Evolutionary conservation across 2,329 filamentous ascomycete genomes (phyloP).

Genomic region (Didymella sp.): DNA sequence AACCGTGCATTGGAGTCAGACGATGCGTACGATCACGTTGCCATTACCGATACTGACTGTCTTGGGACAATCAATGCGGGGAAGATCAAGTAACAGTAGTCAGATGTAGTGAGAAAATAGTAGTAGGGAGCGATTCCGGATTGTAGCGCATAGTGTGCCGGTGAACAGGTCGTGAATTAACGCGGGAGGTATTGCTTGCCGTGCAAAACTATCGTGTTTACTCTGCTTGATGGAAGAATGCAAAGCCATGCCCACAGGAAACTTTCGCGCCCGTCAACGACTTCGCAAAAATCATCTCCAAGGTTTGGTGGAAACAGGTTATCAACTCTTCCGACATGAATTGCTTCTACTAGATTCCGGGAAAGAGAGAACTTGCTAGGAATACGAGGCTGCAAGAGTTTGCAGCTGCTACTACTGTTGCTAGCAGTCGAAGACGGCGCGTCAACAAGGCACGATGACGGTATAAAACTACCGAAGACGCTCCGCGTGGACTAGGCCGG

Average conservation of each 20-base stretch:
- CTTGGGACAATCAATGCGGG: no score
- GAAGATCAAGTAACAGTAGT: background rate
- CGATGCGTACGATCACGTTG: background rate
- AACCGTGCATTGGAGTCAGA: background rate
- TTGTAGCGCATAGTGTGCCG: background rate
- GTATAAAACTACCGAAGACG: background rate
- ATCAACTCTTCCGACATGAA: no score
- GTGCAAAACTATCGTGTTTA: background rate
- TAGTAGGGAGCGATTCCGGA: background rate
- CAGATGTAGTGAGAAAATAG: background rate
- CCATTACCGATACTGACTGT: background rate
- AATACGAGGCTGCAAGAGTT: background rate
- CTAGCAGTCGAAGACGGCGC: background rate
- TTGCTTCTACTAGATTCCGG: background rate
- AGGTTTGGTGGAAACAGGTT: background rate
- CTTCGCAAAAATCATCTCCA: no score
- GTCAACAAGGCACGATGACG: slow-evolving; percentile 10
- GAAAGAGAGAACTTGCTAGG: background rate
- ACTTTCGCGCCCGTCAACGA: background rate
- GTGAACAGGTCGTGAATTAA: background rate
- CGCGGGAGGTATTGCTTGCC: background rate
- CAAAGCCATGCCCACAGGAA: background rate
- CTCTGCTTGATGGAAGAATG: background rate
- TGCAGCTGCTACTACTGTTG: background rate
- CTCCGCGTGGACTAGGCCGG: background rate